Evolutionary conservation across 495 filamentous ascomycete genomes (phyloP), one percentile per base, ranked within the genome.

Genomic region (Delitschia confertaspora): DNA sequence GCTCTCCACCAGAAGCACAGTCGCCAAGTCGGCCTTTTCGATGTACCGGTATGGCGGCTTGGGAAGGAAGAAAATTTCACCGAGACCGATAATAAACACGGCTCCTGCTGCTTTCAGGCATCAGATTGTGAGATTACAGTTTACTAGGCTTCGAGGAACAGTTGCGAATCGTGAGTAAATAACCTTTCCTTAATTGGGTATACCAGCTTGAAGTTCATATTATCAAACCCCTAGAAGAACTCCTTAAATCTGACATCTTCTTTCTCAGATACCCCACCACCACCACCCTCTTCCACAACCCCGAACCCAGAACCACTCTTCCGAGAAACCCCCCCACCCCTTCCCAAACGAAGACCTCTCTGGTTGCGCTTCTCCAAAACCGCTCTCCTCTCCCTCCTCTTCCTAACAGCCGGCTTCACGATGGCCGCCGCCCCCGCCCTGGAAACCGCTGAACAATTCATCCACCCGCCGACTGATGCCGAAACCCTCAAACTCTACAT

Each of bases 401-500:
- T 30, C 44, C 35, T 39, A 17, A 41, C 69, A 34, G 64, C 64
- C 17, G 76, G 76, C 32, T 70, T 79, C 65, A 53, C 60, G 47
- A 75, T 80, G 70, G 65, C 67, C 27, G 59, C 69, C 38, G 58
- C 61, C 10, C 72, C 74, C 6, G 69, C 67, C 10, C 49, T 69
- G 36, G 47, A 69, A 19, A 61, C 65, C 22, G 62, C 67, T 27
- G 59, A 58, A 24, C 26, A 29, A 29, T 7, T 42, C 65, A 14
- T 57, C 17, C 62, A 70, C 32, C 56, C 68, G 0, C 74, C 78
- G 14, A 74, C 75, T 30, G 82, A 93, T 59, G 78, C 74, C 49
- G 83, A 95, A 45, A 80, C 80, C 26, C 71, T 89, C 21, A 57
- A 62, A 19, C 66, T 80, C 55, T 95, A 74, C 69, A 57, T 55